Conservation (phyloP, 257 asterid species). For the Anisodus acutangulus region DNA sequence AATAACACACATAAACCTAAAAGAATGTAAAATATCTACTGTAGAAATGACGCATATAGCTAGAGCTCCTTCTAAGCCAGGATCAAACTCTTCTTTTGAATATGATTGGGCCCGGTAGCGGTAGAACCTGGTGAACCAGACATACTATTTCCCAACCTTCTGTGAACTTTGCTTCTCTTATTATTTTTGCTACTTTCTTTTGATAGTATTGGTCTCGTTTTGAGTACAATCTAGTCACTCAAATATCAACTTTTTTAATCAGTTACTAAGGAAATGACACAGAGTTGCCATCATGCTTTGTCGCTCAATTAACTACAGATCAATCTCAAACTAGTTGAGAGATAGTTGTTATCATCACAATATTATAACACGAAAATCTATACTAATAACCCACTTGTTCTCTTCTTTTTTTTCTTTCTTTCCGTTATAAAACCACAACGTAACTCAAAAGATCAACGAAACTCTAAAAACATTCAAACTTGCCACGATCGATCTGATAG, state of each 20-base stretch:
- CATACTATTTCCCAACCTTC: neutral
- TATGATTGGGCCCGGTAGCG: neutral
- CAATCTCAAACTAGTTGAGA: constrained; percentile 20
- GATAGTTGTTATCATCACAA: constrained; percentile 18
- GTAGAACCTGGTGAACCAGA: neutral
- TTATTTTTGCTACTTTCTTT: neutral
- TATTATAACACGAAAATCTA: neutral
- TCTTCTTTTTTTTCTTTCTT: neutral
- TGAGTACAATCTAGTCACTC: neutral
- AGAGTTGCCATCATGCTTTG: neutral
- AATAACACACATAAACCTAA: neutral
- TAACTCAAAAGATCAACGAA: neutral
- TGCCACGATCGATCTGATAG: neutral
- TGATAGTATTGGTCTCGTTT: neutral
- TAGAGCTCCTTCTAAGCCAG: neutral
- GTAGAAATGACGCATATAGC: neutral
- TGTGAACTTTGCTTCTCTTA: neutral
- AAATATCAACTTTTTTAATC: neutral
- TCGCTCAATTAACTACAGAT: neutral
- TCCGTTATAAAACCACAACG: neutral
- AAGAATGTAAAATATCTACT: neutral
- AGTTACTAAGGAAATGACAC: constrained; percentile 13
- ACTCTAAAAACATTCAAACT: neutral
- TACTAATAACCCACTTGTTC: neutral
- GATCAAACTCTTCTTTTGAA: neutral